A percentile compares a stretch with the other conserved stretches of the same genome.
Evolutionary conservation across 2,329 filamentous ascomycete genomes (phyloP).

Genomic region (Tolypocladium endophyticum): DNA sequence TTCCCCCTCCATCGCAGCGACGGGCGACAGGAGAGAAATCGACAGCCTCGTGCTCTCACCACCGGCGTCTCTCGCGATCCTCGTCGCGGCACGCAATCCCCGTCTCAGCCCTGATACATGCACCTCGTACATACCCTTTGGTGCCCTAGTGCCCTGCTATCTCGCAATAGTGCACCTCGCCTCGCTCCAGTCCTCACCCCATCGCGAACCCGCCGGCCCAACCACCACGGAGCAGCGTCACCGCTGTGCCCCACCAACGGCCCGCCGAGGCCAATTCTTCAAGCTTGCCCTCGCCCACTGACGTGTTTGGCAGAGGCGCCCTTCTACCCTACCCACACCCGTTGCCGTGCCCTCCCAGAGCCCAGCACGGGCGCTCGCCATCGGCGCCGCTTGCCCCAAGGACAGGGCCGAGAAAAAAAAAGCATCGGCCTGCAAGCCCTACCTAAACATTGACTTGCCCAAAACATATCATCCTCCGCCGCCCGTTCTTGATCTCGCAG

Average conservation of each 20-base stretch:
- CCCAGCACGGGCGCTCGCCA: not conserved
- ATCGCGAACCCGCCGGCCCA: not conserved
- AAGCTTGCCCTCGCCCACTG: constrained; percentile 4
- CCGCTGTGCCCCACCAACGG: constrained; percentile 5
- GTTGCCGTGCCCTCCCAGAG: not conserved
- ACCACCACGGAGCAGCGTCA: constrained; percentile 2
- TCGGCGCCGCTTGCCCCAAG: not conserved
- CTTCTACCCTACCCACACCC: constrained; percentile 1
- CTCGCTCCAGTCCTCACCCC: not conserved
- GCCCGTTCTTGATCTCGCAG: not conserved
- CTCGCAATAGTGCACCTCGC: constrained; percentile 1
- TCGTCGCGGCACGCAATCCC: not conserved
- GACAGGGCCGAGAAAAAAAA: not conserved
- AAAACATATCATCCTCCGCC: not conserved
- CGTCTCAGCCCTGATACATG: not conserved
- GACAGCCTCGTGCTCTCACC: not conserved
- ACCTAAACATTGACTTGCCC: not conserved
- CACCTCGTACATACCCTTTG: not conserved
- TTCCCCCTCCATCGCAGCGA: not conserved
- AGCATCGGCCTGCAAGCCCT: not conserved
- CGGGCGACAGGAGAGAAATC: not conserved
- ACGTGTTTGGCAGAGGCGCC: constrained; percentile 5
- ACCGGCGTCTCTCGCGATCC: not conserved
- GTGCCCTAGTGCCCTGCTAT: not conserved
- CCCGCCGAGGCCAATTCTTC: constrained; percentile 6